Evolutionary conservation across 257 asterid genomes (phyloP).

Genomic region (Parsonsia alboflavescens): DNA sequence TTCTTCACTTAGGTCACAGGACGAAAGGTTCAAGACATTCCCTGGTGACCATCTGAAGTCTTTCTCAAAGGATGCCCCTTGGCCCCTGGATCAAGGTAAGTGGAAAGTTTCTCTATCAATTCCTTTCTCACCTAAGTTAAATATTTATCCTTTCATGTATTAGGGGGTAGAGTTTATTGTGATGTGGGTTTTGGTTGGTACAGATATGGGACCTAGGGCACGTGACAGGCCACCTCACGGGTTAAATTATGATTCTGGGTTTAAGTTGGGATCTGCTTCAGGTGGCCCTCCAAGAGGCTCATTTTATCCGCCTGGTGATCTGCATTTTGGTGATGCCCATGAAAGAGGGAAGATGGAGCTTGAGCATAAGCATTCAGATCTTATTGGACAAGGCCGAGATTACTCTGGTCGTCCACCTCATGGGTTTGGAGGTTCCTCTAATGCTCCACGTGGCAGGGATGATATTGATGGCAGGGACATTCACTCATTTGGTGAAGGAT

Average conservation of each 20-base stretch:
- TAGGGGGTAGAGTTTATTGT: background rate
- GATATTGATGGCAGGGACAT: constrained; percentile 52
- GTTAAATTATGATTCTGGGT: constrained; percentile 38
- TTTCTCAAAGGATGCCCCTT: constrained; percentile 37
- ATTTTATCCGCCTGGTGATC: constrained; percentile 38
- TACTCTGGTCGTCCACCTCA: constrained; percentile 46
- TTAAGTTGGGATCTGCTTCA: constrained; percentile 34
- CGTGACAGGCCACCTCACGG: constrained; percentile 42
- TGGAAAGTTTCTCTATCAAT: constrained; percentile 1
- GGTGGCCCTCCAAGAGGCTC: constrained; percentile 48
- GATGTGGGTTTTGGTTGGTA: constrained; percentile 11
- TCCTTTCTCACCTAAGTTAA: background rate
- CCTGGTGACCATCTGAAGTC: constrained; percentile 42
- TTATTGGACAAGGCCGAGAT: constrained; percentile 47
- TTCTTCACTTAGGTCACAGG: constrained; percentile 40
- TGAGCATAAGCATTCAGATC: constrained; percentile 29
- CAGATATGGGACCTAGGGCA: constrained; percentile 36
- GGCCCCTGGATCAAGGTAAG: constrained; percentile 55
- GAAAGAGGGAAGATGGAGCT: constrained; percentile 24
- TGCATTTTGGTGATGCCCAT: constrained; percentile 13
- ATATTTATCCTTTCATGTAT: background rate
- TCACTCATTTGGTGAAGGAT: constrained; percentile 55
- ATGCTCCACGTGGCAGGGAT: constrained; percentile 31
- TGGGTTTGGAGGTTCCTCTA: constrained; percentile 36
- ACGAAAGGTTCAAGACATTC: constrained; percentile 41